Evolutionary conservation across 2,329 filamentous ascomycete species (phyloP).

Genomic region (Arthroderma uncinatum): DNA sequence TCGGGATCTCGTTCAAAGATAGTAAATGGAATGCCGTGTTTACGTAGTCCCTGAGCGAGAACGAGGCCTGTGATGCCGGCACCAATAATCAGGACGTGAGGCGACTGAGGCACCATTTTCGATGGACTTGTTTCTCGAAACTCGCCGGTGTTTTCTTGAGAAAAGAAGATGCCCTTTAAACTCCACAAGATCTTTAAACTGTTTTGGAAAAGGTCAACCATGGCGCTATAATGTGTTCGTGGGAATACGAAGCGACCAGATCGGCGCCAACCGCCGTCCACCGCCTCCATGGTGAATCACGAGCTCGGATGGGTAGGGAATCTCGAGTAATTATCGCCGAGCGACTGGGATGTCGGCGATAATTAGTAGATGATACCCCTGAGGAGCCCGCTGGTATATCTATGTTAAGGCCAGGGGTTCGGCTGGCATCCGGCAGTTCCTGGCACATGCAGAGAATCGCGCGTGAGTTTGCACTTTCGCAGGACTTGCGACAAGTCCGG

Average conservation of each 20-base stretch:
- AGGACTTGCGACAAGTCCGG: too few species aligned
- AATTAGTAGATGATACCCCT: neutral
- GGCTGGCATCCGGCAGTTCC: neutral
- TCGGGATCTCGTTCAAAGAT: constrained; percentile 9
- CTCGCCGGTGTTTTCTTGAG: neutral
- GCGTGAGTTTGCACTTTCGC: too few species aligned
- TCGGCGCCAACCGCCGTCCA: neutral
- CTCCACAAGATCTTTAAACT: neutral
- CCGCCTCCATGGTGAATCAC: neutral
- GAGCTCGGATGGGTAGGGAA: neutral
- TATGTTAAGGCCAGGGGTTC: neutral
- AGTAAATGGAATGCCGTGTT: constrained; percentile 6
- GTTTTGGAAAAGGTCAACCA: neutral
- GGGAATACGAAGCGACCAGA: neutral
- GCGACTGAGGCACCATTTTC: constrained; percentile 14
- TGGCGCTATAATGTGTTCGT: neutral
- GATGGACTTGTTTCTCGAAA: neutral
- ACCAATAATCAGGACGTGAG: constrained; percentile 30
- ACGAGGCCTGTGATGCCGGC: constrained; percentile 30
- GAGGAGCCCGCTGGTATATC: neutral
- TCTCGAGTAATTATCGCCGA: neutral
- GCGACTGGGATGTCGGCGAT: neutral
- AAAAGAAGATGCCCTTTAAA: too few species aligned
- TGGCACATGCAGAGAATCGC: too few species aligned
- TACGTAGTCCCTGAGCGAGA: constrained; percentile 30